Conservation (phyloP, 257 asterid genomes). For the Solanum chmielewskii region DNA sequence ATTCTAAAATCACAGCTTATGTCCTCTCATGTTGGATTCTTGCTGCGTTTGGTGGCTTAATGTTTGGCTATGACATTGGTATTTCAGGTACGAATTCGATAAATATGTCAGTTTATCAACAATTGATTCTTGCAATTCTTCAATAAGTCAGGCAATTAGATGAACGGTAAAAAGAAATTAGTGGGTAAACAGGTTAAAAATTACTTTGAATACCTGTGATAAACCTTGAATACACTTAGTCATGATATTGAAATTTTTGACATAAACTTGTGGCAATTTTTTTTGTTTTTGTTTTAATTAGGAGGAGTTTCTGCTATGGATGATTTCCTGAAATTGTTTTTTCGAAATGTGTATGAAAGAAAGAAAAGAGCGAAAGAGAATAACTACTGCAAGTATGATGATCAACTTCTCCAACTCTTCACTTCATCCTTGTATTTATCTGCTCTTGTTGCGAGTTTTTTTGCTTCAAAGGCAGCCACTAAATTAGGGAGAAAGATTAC, state of each 20-base stretch:
- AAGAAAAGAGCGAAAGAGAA: constrained; percentile 22
- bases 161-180: background rate
- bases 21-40: background rate
- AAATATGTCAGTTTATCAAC: background rate
- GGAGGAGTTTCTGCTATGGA: constrained; percentile 64
- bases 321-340: constrained; percentile 32
- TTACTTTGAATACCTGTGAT: background rate
- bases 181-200: background rate
- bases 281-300: constrained; percentile 1
- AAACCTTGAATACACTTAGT: background rate
- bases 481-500: constrained; percentile 30
- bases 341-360: constrained; percentile 27
- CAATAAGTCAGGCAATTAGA: background rate
- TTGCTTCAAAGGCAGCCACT: constrained; percentile 24
- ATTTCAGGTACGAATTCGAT: background rate
- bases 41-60: background rate
- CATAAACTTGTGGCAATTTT: background rate
- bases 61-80: background rate
- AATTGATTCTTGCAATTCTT: background rate
- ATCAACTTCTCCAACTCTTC: constrained; percentile 35
- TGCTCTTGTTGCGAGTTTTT: constrained; percentile 31
- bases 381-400: constrained; percentile 46
- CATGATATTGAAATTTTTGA: background rate
- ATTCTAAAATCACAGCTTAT: background rate
- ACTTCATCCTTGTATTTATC: constrained; percentile 49